Evolutionary conservation across 768 basidiomycete genomes (phyloP).

Genomic region (Pleurotus djamor): DNA sequence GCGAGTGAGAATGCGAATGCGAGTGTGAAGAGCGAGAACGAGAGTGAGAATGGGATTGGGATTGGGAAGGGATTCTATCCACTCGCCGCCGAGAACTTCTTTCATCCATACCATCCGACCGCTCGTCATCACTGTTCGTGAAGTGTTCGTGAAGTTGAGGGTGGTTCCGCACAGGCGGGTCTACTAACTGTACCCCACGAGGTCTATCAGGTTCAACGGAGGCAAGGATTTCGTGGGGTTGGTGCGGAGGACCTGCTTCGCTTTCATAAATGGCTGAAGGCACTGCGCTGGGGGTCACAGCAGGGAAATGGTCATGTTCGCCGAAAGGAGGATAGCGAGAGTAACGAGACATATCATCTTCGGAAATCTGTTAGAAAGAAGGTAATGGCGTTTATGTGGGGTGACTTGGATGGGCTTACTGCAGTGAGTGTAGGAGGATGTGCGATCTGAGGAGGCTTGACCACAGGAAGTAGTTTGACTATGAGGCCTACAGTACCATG

Average conservation of each 20-base stretch:
- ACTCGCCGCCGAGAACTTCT: background rate
- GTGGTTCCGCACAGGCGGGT: background rate
- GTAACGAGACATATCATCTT: slow-evolving; percentile 6
- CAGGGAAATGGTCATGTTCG: background rate
- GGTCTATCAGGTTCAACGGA: background rate
- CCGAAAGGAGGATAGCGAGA: background rate
- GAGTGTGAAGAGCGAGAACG: background rate
- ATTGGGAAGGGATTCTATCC: no score
- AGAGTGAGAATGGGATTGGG: background rate
- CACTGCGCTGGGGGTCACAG: background rate
- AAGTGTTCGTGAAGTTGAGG: slow-evolving; percentile 4
- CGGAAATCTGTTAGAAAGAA: background rate
- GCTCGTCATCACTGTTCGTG: background rate
- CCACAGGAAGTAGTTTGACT: background rate
- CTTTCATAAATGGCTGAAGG: background rate
- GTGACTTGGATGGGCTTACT: background rate
- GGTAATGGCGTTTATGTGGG: background rate
- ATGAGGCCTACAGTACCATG: background rate
- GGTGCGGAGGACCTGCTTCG: background rate
- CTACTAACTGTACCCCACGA: background rate
- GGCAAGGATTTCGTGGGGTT: background rate
- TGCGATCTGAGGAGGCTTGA: slow-evolving; percentile 1
- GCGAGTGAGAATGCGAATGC: background rate
- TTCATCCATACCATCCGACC: background rate
- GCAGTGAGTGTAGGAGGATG: slow-evolving; percentile 4